Base-by-base conservation (phyloP, 2,329 filamentous ascomycete genomes). In the Sphaerulina populicola region DNA sequence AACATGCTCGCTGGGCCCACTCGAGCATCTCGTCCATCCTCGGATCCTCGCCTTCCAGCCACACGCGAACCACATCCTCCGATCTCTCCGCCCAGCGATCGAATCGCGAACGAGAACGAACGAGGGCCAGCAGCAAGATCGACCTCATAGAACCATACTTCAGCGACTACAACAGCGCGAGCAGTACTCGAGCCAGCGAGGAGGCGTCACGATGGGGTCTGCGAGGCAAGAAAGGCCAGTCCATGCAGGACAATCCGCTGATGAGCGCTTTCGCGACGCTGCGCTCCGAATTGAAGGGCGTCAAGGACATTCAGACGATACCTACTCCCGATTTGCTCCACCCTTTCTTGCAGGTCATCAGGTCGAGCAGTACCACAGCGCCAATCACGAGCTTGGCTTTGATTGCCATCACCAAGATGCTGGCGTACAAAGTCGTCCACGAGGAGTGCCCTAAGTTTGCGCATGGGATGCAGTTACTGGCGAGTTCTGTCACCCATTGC, bases 11-110 rank as follows among this genome's bases (percentile, higher is more conserved):
- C 59, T 97, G 91, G 77, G 88, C 89, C 43, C 90, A 97, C 68
- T 95, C 90, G 10, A 96, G 90, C 4, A 93, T 98, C 40, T 89
- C 93, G 35, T 91, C 91, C 47, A 98, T 98, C 55, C 77, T 98
- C 30, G 93, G 93, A 43, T 53, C 54, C 6, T 48, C 41, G 30
- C 23, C 23, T 35, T 53, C 44, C 35, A 51, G 42, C 23, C 49
- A 52, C 49, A 39, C 48, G 21, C 50, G 51, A 36, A 35, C 38
- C 18, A 49, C 47, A n/a, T 52, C 59, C 11, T 57, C 58, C 29
- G 46, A 41, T 27, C 54, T 49, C 8, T 33, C 48, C 2, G 36
- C 57, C 3, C 51, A 54, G 37, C 51, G 55, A 5, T 47, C 54
- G 35, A 56, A 57, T 27, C 55, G 54, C 44, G 70, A 72, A 41